Percentiles rank a stretch among this genome's conserved stretches.
These are phyloP conservation scores for Clitopilus hobsonii DNA, from an alignment of 768 basidiomycete genomes.

Conservation along the genomic window DNA sequence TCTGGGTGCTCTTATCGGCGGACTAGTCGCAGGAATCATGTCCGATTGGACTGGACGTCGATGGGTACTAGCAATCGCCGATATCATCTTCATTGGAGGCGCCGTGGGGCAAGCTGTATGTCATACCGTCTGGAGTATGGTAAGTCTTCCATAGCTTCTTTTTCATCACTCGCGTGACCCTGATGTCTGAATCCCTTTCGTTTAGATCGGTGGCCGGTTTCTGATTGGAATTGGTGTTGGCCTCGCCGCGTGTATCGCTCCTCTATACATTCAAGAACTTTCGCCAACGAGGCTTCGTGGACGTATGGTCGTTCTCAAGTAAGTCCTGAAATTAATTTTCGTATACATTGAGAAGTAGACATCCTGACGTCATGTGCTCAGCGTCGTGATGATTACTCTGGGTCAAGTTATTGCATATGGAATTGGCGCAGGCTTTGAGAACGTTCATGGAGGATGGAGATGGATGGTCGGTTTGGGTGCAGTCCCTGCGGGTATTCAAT, in stretches of 20 bases:
- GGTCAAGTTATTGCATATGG: slow-evolving; percentile 80
- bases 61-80: slow-evolving; percentile 60
- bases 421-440: slow-evolving; percentile 63
- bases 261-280: slow-evolving; percentile 81
- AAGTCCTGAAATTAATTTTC: slow-evolving; percentile 4
- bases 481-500: slow-evolving; percentile 62
- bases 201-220: slow-evolving; percentile 66
- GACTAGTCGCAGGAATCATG: slow-evolving; percentile 60
- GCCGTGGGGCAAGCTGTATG: slow-evolving; percentile 69
- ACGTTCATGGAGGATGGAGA: slow-evolving; percentile 63
- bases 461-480: slow-evolving; percentile 82
- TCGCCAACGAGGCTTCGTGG: slow-evolving; percentile 72
- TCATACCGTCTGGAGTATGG: slow-evolving; percentile 70
- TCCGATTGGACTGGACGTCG: slow-evolving; percentile 71
- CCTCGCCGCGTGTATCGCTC: slow-evolving; percentile 72
- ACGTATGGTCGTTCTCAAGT: slow-evolving; percentile 75
- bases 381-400: slow-evolving; percentile 74
- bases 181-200: background rate
- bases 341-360: background rate
- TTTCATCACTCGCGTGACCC: background rate
- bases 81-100: slow-evolving; percentile 70
- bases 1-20: slow-evolving; percentile 72
- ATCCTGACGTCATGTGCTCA: slow-evolving; percentile 4
- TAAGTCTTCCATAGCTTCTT: slow-evolving; percentile 16
- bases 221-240: slow-evolving; percentile 74